Percentiles rank a stretch among this genome's conserved stretches.
Conservation (phyloP, 148 eudicot genomes). For the Heliosperma pusillum region DNA sequence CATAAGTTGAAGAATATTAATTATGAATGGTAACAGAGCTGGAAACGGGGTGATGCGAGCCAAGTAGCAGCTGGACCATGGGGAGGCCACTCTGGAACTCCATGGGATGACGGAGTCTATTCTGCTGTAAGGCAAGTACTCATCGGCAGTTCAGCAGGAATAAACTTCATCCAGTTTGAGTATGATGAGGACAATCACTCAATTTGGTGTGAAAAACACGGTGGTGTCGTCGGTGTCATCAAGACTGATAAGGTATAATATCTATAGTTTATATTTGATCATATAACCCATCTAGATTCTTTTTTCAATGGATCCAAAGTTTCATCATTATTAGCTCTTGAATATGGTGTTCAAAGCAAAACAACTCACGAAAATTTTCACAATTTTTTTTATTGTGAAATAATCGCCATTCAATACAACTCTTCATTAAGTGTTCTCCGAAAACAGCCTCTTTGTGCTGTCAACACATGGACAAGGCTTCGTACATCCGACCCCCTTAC, state of each 20-base stretch:
- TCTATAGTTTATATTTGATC: not conserved
- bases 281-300: not conserved
- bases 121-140: conserved; percentile 31
- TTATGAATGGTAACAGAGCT: conserved; percentile 10
- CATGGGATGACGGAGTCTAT: conserved; percentile 37
- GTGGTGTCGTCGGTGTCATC: conserved; percentile 25
- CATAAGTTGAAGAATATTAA: not conserved
- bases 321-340: not conserved
- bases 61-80: conserved; percentile 35
- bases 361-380: not conserved
- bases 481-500: not conserved
- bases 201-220: conserved; percentile 30
- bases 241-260: conserved; percentile 29
- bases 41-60: not conserved
- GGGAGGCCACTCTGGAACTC: conserved; percentile 35
- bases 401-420: not conserved
- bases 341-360: not conserved
- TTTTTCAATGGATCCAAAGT: not conserved
- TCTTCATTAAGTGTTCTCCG: not conserved
- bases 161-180: conserved; percentile 30
- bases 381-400: not conserved
- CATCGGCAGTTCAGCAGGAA: conserved; percentile 25
- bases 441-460: not conserved
- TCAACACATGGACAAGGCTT: not conserved
- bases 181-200: conserved; percentile 23